Evolutionary conservation across 768 basidiomycete genomes (phyloP), one percentile per base, ranked within the genome.

Genomic region (Suillus bovinus): DNA sequence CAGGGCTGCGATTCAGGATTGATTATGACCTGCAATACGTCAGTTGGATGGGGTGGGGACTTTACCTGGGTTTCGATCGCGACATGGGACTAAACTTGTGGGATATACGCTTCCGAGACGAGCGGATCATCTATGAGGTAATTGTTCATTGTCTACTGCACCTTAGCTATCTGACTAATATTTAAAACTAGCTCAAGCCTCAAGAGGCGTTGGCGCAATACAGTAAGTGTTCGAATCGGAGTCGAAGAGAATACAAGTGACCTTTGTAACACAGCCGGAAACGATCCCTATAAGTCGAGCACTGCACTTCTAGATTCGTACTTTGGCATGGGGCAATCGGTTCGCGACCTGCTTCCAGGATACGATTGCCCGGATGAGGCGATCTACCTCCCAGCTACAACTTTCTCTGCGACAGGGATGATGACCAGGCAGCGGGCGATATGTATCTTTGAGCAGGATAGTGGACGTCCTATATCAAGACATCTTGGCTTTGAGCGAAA

Each of bases 311-410:
- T 87, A 10, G 87, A 88, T 63, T 75, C 85, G 5, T 82, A 78
- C 68, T 88, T 88, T 66, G 87, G 87, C 39, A 87, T 87, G 85
- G 87, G 87, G 0, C 68, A 69, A 14, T 54, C 77, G 6, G 81
- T 83, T n/a, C 80, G 84, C 24, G 81, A 86, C 46, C 75, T 89
- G 76, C 80, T 89, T 34, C 80, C 82, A 1, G 82, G 84, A 54
- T 89, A 89, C 68, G 88, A 89, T 68, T 88, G 87, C 64, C 88
- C 88, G 4, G 73, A 81, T 62, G 85, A 87, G 55, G 81, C 87
- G 0, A 77, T 84, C 16, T 85, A 79, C 69, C 76, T 89, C 22
- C 83, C 85, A 4, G 84, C 84, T 0, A 84, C 84, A 5, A 83
- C 84, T 0, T 81, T 82, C 68, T 74, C 79, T 27, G 68, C 69